Evolutionary conservation across 2,329 filamentous ascomycete species (phyloP).

Genomic region (Graphilbum sp.): DNA sequence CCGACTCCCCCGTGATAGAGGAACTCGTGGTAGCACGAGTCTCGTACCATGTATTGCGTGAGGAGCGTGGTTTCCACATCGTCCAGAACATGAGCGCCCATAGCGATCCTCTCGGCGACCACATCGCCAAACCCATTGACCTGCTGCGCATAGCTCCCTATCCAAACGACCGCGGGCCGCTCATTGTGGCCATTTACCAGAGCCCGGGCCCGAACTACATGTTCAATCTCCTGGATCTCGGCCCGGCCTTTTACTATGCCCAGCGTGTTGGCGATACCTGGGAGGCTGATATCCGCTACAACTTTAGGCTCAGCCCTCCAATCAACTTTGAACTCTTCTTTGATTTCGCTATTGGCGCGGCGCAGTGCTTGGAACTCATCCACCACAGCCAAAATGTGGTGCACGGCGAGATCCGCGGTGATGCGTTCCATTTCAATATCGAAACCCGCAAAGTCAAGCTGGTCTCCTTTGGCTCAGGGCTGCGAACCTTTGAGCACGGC

Average conservation of each 20-base stretch:
- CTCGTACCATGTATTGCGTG: constrained; percentile 64
- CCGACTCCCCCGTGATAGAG: constrained; percentile 38
- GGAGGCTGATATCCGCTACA: constrained; percentile 22
- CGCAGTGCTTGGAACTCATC: constrained; percentile 74
- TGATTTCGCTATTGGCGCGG: constrained; percentile 79
- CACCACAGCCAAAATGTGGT: constrained; percentile 77
- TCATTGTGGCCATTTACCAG: constrained; percentile 70
- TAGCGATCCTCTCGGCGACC: constrained; percentile 54
- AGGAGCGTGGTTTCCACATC: constrained; percentile 79
- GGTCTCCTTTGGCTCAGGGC: constrained; percentile 71
- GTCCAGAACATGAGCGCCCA: constrained; percentile 54
- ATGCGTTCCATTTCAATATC: constrained; percentile 75
- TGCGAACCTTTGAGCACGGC: constrained; percentile 80
- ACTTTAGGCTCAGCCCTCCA: constrained; percentile 33
- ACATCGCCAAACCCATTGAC: constrained; percentile 70
- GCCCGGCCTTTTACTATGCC: constrained; percentile 53
- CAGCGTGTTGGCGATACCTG: constrained; percentile 34
- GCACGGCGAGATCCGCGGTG: constrained; percentile 78
- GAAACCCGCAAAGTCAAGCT: constrained; percentile 60
- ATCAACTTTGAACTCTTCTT: constrained; percentile 65
- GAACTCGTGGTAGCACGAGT: constrained; percentile 63
- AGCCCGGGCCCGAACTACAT: constrained; percentile 61
- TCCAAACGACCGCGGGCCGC: constrained; percentile 50
- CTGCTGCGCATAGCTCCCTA: constrained; percentile 54
- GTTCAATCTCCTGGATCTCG: constrained; percentile 54